Conservation (phyloP, 495 filamentous ascomycete genomes). For the Melanomma pulvis-pyrius region DNA sequence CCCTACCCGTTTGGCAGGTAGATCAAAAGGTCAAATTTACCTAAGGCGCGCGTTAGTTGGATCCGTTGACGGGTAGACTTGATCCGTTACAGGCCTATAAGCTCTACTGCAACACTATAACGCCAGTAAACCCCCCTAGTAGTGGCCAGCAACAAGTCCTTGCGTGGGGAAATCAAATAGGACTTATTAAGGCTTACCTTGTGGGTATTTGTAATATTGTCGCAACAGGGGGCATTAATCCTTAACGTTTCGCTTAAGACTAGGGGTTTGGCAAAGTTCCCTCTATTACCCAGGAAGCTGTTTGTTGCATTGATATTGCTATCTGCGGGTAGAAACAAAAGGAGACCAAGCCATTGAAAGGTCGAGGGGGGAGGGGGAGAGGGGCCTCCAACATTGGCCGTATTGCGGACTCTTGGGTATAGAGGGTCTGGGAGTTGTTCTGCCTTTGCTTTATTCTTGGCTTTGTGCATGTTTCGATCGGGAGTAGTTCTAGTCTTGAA, state of each 20-base stretch:
- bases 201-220: background rate
- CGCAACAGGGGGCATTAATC: background rate
- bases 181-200: background rate
- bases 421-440: background rate
- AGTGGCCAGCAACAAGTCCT: background rate
- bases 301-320: background rate
- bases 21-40: background rate
- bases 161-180: background rate
- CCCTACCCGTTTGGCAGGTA: background rate
- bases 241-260: background rate
- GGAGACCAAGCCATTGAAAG: background rate
- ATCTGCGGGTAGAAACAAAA: background rate
- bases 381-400: background rate
- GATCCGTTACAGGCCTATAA: background rate
- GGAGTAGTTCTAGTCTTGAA: conserved; percentile 4
- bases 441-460: background rate
- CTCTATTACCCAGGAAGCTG: background rate
- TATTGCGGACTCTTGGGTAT: background rate
- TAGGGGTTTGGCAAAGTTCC: background rate
- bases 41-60: background rate
- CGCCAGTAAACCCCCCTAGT: background rate
- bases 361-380: background rate
- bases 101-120: background rate
- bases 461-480: background rate
- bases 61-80: background rate